Evolutionary conservation across 2,329 filamentous ascomycete species (phyloP).

Genomic region (Sordariomycetes sp.): DNA sequence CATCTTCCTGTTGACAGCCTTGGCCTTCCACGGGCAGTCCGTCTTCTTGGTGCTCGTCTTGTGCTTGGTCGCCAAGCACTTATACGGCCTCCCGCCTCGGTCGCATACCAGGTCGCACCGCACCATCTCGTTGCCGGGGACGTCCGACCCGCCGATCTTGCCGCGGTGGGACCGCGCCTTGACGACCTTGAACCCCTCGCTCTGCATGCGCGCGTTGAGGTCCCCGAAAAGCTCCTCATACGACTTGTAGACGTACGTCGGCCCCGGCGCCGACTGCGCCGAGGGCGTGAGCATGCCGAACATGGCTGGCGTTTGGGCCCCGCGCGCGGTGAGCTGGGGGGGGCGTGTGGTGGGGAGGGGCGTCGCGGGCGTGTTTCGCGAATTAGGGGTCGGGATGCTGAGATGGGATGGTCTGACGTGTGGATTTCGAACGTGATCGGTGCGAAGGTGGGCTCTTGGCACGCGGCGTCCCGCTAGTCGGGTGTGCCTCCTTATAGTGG

Average conservation of each 20-base stretch:
- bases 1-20: conserved; percentile 27
- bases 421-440: conserved; percentile 5
- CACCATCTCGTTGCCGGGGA: conserved; percentile 27
- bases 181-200: conserved; percentile 31
- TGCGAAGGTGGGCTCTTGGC: not conserved
- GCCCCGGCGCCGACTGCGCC: conserved; percentile 18
- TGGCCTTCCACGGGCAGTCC: conserved; percentile 30
- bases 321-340: not conserved
- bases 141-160: conserved; percentile 23
- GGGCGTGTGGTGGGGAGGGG: not conserved
- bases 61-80: conserved; percentile 27
- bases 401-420: not conserved
- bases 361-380: not conserved
- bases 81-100: conserved; percentile 27
- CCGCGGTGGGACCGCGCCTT: conserved; percentile 28
- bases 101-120: conserved; percentile 31
- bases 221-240: conserved; percentile 27
- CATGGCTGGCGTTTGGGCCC: conserved; percentile 13
- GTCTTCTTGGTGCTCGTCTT: conserved; percentile 32
- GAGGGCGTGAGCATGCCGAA: conserved; percentile 26
- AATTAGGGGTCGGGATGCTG: not conserved
- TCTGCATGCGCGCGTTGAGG: conserved; percentile 25
- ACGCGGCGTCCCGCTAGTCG: not conserved
- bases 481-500: not conserved
- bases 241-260: conserved; percentile 19